Conservation (phyloP, 2,329 filamentous ascomycete genomes). For the Aureobasidium sp. region DNA sequence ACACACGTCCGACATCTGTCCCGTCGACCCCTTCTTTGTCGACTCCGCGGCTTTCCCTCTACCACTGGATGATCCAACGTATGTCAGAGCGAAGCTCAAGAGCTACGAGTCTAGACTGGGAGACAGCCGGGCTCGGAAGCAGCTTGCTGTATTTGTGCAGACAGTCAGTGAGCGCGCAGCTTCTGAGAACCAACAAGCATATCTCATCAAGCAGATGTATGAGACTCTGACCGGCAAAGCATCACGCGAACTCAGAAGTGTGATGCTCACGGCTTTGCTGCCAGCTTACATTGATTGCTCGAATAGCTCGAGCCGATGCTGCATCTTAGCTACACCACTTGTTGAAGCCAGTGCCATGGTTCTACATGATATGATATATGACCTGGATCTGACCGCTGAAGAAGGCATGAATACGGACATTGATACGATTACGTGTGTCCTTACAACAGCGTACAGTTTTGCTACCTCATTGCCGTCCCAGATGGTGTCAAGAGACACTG, state of each 20-base stretch:
- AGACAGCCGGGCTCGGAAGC: slow-evolving; percentile 55
- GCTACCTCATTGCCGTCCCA: neutral
- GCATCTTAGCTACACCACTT: slow-evolving; percentile 60
- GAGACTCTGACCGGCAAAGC: slow-evolving; percentile 49
- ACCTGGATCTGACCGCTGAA: slow-evolving; percentile 47
- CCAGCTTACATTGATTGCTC: slow-evolving; percentile 61
- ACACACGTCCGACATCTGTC: slow-evolving; percentile 63
- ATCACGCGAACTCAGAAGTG: slow-evolving; percentile 44
- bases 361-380: slow-evolving; percentile 49
- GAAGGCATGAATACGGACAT: slow-evolving; percentile 38
- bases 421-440: neutral
- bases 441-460: neutral
- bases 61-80: slow-evolving; percentile 65
- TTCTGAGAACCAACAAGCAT: slow-evolving; percentile 61
- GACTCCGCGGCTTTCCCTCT: slow-evolving; percentile 67
- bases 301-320: slow-evolving; percentile 51
- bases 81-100: slow-evolving; percentile 67
- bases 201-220: slow-evolving; percentile 61
- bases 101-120: slow-evolving; percentile 62
- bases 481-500: neutral
- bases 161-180: slow-evolving; percentile 65
- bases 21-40: slow-evolving; percentile 66
- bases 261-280: slow-evolving; percentile 61
- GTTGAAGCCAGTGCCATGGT: slow-evolving; percentile 52
- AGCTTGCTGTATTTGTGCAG: slow-evolving; percentile 65